Evolutionary conservation across 805 yeast genomes (phyloP).

Genomic region (Yarrowia phangngaensis): DNA sequence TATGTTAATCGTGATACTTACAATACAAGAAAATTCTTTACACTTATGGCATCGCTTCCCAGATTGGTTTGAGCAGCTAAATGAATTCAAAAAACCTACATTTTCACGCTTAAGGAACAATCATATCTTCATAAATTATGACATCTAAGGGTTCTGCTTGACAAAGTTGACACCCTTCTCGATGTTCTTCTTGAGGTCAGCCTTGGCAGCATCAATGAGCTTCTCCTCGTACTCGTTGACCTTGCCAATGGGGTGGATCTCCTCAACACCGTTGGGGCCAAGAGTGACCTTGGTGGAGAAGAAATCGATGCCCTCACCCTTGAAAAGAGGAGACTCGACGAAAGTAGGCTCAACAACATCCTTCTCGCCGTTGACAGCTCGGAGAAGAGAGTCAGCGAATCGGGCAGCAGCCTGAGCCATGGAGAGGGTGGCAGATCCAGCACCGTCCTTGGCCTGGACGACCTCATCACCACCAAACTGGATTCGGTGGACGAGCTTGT

Average conservation of each 20-base stretch:
- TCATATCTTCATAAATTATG: neutral
- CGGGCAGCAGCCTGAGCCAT: slow-evolving; percentile 94
- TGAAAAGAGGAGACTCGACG: slow-evolving; percentile 70
- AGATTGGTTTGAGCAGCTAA: too few relatives aligned
- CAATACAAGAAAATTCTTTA: too few relatives aligned
- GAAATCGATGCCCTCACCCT: slow-evolving; percentile 89
- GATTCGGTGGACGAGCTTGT: slow-evolving; percentile 75
- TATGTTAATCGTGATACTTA: too few relatives aligned
- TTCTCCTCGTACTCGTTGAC: slow-evolving; percentile 77
- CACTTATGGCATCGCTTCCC: too few relatives aligned
- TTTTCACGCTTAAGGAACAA: neutral
- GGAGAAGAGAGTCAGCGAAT: slow-evolving; percentile 59
- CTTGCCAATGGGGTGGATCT: slow-evolving; percentile 74
- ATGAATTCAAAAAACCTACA: neutral
- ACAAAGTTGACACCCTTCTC: slow-evolving; percentile 47
- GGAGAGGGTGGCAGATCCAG: slow-evolving; percentile 90
- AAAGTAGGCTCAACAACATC: slow-evolving; percentile 49
- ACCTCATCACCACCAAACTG: slow-evolving; percentile 98
- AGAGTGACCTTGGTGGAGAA: slow-evolving; percentile 92
- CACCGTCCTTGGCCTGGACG: slow-evolving; percentile 90
- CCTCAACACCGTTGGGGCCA: slow-evolving; percentile 85
- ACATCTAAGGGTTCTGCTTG: slow-evolving; percentile 26
- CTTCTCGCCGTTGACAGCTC: slow-evolving; percentile 44
- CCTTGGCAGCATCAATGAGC: slow-evolving; percentile 76
- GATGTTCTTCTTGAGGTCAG: slow-evolving; percentile 81